phyloP scores from a whole-genome alignment of 2,329 filamentous ascomycete species.

The Chaetoscypha palmicola region DNA sequence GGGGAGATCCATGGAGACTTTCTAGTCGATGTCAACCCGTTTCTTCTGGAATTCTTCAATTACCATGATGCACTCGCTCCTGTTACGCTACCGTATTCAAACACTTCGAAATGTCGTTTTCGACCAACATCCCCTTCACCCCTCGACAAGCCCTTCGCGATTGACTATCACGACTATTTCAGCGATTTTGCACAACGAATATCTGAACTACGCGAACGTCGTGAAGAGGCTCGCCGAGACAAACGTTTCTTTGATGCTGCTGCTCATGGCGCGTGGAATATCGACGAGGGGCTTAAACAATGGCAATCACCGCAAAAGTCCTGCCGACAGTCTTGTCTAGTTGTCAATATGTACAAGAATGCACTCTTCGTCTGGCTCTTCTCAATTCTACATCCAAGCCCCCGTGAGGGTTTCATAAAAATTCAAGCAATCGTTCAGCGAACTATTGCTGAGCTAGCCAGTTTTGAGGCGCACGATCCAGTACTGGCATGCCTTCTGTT shows the following conservation, averaged over 20 bases:
- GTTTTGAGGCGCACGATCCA: slow-evolving; percentile 14
- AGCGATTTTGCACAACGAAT: slow-evolving; percentile 17
- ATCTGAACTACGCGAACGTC: slow-evolving; percentile 13
- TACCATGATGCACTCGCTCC: slow-evolving; percentile 20
- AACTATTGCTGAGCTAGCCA: slow-evolving; percentile 10
- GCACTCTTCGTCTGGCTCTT: slow-evolving; percentile 21
- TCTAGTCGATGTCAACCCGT: slow-evolving; percentile 15
- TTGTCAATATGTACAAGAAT: slow-evolving; percentile 14
- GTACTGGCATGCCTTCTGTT: slow-evolving; percentile 21
- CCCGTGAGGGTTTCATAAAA: slow-evolving; percentile 9
- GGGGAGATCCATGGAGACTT: not conserved
- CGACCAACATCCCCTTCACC: not conserved
- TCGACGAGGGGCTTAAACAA: slow-evolving; percentile 16
- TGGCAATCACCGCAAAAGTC: slow-evolving; percentile 9
- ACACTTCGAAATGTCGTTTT: slow-evolving; percentile 5
- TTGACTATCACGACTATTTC: slow-evolving; percentile 17
- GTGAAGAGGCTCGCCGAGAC: not conserved
- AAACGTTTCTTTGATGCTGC: slow-evolving; percentile 6
- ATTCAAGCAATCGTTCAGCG: slow-evolving; percentile 11
- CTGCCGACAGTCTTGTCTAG: slow-evolving; percentile 4
- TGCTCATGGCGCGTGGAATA: slow-evolving; percentile 9
- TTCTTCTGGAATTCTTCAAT: slow-evolving; percentile 21
- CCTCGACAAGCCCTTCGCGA: slow-evolving; percentile 5
- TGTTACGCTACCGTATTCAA: slow-evolving; percentile 13
- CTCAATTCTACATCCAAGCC: slow-evolving; percentile 15